Percentiles rank a stretch among this genome's conserved stretches.
Conservation (phyloP, 805 yeast genomes). For the Spathaspora girioi region DNA sequence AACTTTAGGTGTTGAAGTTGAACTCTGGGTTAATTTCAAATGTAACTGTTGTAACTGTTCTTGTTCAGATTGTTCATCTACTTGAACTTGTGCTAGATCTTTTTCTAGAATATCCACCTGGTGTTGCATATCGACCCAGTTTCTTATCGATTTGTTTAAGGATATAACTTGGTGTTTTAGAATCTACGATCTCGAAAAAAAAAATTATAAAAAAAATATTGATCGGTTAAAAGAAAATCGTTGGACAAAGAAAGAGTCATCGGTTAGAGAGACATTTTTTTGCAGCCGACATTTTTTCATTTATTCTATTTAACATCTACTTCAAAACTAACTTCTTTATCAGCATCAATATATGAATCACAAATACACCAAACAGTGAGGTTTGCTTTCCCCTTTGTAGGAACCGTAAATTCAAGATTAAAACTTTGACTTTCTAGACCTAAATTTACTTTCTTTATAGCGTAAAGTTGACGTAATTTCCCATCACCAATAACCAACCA, state of each 20-base stretch:
- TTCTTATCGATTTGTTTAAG: not conserved
- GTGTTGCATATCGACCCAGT: not conserved
- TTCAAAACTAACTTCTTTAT: conserved; percentile 66
- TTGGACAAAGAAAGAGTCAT: not conserved
- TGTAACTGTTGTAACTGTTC: conserved; percentile 1
- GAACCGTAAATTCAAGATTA: conserved; percentile 52
- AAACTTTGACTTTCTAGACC: conserved; percentile 50
- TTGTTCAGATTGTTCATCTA: not conserved
- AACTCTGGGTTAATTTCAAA: not conserved
- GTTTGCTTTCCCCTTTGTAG: conserved; percentile 52
- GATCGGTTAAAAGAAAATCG: not conserved
- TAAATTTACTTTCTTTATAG: conserved; percentile 63
- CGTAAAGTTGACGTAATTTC: conserved; percentile 57
- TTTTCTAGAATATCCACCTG: not conserved
- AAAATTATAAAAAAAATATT: not conserved
- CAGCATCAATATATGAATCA: conserved; percentile 91
- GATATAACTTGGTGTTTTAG: too few species aligned
- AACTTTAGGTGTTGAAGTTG: not conserved
- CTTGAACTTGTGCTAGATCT: not conserved
- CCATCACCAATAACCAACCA: conserved; percentile 84
- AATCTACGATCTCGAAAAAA: not conserved
- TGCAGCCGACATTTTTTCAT: not conserved
- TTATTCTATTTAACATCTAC: conserved; percentile 31
- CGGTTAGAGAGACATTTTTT: not conserved
- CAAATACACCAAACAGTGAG: conserved; percentile 82